Evolutionary conservation across 805 yeast genomes (phyloP).

Genomic region (Starmerella khaoyaiensis): DNA sequence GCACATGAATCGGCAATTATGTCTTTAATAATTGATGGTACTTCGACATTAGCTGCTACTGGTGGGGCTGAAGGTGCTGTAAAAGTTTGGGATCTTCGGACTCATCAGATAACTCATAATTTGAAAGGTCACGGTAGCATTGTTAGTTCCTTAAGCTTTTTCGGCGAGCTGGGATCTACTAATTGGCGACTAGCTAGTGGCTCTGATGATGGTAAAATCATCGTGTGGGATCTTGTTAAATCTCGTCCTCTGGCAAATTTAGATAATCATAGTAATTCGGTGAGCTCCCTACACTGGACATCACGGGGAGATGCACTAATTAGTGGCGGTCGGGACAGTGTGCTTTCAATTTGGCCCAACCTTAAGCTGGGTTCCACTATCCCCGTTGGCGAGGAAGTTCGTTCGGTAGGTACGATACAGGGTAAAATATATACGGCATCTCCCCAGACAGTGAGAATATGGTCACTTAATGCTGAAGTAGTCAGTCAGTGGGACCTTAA

Average conservation of each 20-base stretch:
- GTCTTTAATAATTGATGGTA: conserved; percentile 60
- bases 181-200: conserved; percentile 74
- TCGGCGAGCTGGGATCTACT: conserved; percentile 49
- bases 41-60: conserved; percentile 76
- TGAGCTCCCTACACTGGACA: conserved; percentile 66
- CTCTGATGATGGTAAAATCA: conserved; percentile 42
- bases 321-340: conserved; percentile 83
- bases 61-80: conserved; percentile 93
- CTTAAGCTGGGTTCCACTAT: conserved; percentile 48
- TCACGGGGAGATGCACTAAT: conserved; percentile 43
- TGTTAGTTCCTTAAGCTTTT: conserved; percentile 59
- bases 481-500: conserved; percentile 15
- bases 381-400: conserved; percentile 47
- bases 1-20: conserved; percentile 63
- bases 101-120: conserved; percentile 77
- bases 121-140: conserved; percentile 90
- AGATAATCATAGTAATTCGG: conserved; percentile 70
- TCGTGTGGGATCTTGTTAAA: conserved; percentile 54
- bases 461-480: conserved; percentile 19
- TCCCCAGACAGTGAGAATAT: conserved; percentile 14
- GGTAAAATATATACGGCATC: conserved; percentile 18
- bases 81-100: conserved; percentile 82
- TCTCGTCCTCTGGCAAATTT: conserved; percentile 52
- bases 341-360: conserved; percentile 43
- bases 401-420: conserved; percentile 28